A percentile compares a stretch with the other conserved stretches of the same genome.
These are phyloP conservation scores for Cyclaneusma minus DNA, from an alignment of 2,329 filamentous ascomycete species.

Conservation along the genomic window DNA sequence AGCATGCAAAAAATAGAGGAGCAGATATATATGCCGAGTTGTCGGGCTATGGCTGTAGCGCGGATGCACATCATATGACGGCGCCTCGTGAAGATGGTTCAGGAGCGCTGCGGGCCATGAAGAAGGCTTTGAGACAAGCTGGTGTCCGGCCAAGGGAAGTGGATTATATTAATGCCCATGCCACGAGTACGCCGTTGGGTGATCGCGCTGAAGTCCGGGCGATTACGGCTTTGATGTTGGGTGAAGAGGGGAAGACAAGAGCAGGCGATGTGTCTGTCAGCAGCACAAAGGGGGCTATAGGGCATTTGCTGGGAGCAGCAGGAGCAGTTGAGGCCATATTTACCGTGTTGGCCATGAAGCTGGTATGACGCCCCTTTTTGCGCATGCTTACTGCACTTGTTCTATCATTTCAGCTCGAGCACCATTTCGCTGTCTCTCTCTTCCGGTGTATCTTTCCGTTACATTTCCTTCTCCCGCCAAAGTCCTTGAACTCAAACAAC, in stretches of 20 bases:
- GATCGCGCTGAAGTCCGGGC: constrained; percentile 80
- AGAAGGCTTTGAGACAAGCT: constrained; percentile 60
- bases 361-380: constrained; percentile 39
- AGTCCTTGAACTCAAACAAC: constrained; percentile 2
- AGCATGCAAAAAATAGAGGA: constrained; percentile 67
- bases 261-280: constrained; percentile 64
- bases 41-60: constrained; percentile 76
- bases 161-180: constrained; percentile 92
- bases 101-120: constrained; percentile 77
- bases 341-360: constrained; percentile 58
- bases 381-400: neutral
- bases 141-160: constrained; percentile 51
- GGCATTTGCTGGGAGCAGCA: constrained; percentile 81
- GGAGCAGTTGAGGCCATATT: constrained; percentile 86
- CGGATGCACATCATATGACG: constrained; percentile 88
- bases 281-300: constrained; percentile 86
- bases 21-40: constrained; percentile 81
- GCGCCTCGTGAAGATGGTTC: constrained; percentile 70
- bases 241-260: constrained; percentile 46
- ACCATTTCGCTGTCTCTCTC: neutral
- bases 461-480: too few species aligned
- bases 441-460: neutral
- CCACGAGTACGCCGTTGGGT: constrained; percentile 73
- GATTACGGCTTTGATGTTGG: constrained; percentile 63
- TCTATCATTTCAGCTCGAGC: neutral